phyloP scores from a whole-genome alignment of 192 early-diverging fungal genomes.

The Coemansia sp. region DNA sequence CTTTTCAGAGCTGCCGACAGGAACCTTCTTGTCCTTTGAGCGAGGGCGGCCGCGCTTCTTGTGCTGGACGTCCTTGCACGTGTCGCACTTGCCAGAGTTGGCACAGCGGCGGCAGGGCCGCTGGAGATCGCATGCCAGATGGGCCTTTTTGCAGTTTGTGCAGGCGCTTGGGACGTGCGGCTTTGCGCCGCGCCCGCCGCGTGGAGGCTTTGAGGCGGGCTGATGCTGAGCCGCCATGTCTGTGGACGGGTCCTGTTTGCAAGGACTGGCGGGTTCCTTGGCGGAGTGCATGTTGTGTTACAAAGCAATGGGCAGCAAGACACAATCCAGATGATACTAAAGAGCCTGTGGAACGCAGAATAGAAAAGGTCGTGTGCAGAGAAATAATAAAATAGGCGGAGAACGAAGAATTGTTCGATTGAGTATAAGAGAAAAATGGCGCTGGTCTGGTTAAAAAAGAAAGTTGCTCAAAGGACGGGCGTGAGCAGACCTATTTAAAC shows the following conservation, averaged over 20 bases:
- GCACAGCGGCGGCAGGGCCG: constrained; percentile 82
- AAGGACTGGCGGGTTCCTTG: neutral
- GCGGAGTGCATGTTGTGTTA: neutral
- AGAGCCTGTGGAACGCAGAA: neutral
- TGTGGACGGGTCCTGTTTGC: constrained; percentile 8
- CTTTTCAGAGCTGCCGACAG: constrained; percentile 1
- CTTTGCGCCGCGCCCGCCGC: constrained; percentile 51
- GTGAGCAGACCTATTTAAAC: neutral
- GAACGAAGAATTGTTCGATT: neutral
- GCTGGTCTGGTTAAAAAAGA: neutral
- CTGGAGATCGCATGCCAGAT: constrained; percentile 85
- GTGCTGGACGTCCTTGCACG: constrained; percentile 85
- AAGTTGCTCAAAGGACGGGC: no score
- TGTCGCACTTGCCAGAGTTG: constrained; percentile 68
- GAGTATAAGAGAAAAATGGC: neutral
- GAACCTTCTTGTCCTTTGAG: constrained; percentile 59
- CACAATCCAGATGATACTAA: no score
- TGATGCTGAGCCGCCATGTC: neutral
- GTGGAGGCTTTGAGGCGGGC: constrained; percentile 7
- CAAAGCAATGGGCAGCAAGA: neutral
- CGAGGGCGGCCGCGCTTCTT: constrained; percentile 86
- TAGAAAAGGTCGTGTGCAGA: neutral
- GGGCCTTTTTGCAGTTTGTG: constrained; percentile 83
- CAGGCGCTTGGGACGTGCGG: constrained; percentile 88
- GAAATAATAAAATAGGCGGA: neutral